Conservation (phyloP, 768 basidiomycete species). For the Pseudohyphozyma bogoriensis region DNA sequence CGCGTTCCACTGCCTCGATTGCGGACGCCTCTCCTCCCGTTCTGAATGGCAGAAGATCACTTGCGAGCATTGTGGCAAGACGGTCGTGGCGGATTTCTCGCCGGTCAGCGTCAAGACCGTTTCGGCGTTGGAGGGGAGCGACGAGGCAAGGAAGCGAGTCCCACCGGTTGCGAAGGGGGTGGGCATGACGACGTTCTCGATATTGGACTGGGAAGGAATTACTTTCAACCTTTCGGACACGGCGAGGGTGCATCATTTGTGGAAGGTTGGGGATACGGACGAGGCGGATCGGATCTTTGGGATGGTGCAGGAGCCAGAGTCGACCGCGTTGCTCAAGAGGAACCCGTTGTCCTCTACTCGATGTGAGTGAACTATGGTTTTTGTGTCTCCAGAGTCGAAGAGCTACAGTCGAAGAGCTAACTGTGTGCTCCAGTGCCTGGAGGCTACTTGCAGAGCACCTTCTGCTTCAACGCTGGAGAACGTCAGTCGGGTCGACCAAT, state of each 20-base stretch:
- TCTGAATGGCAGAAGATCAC: not conserved
- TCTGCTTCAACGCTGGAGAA: not conserved
- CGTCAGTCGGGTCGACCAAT: not conserved
- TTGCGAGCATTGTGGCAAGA: not conserved
- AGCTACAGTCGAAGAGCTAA: too few species aligned
- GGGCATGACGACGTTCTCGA: not conserved
- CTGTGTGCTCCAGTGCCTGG: not conserved
- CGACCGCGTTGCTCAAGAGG: conserved; percentile 10
- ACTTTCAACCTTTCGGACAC: not conserved
- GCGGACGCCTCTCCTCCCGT: conserved; percentile 10
- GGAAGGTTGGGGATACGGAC: not conserved
- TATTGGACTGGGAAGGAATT: not conserved
- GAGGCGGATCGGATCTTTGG: conserved; percentile 13
- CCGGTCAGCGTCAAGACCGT: not conserved
- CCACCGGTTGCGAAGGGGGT: not conserved
- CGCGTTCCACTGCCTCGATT: conserved; percentile 12
- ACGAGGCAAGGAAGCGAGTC: not conserved
- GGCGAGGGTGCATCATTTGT: conserved; percentile 15
- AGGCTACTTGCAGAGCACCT: not conserved
- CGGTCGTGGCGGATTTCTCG: not conserved
- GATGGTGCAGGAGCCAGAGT: conserved; percentile 10
- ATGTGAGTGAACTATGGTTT: not conserved
- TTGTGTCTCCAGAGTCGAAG: too few species aligned
- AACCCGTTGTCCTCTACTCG: conserved; percentile 8
- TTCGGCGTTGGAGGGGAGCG: not conserved